phyloP scores from a whole-genome alignment of 768 basidiomycete genomes.

The Rickenella mellea region DNA sequence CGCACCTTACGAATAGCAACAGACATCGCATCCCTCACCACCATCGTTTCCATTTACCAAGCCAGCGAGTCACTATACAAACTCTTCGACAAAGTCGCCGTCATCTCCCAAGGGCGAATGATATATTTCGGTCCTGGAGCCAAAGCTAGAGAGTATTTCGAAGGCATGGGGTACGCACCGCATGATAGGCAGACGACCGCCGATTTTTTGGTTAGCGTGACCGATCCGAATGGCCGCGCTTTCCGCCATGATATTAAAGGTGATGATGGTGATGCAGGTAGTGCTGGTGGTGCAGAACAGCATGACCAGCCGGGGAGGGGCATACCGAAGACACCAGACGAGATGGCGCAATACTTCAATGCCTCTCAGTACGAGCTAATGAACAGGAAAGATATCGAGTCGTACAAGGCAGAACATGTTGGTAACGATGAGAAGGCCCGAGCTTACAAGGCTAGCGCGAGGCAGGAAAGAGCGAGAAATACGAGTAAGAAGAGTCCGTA shows the following conservation, averaged over 20 bases:
- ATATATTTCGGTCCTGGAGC: slow-evolving; percentile 31
- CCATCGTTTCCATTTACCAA: slow-evolving; percentile 33
- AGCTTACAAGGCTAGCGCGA: slow-evolving; percentile 38
- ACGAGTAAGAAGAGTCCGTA: slow-evolving; percentile 30
- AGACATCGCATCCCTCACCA: slow-evolving; percentile 21
- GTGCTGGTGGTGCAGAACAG: slow-evolving; percentile 4
- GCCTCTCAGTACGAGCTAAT: slow-evolving; percentile 26
- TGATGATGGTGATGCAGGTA: background rate
- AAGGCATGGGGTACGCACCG: slow-evolving; percentile 23
- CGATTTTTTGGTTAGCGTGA: slow-evolving; percentile 31
- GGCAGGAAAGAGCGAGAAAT: slow-evolving; percentile 39
- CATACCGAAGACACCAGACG: background rate
- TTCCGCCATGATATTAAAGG: slow-evolving; percentile 12
- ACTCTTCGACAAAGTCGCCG: slow-evolving; percentile 34
- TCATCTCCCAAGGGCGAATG: slow-evolving; percentile 30
- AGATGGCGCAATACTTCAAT: slow-evolving; percentile 13
- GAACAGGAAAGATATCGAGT: slow-evolving; percentile 23
- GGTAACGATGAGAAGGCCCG: slow-evolving; percentile 31
- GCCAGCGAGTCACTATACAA: slow-evolving; percentile 21
- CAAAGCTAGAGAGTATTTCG: slow-evolving; percentile 31
- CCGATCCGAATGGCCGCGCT: slow-evolving; percentile 12
- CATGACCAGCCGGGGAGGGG: background rate
- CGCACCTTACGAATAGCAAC: slow-evolving; percentile 32
- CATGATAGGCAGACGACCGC: slow-evolving; percentile 29
- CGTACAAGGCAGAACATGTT: slow-evolving; percentile 18